These are phyloP conservation scores for Aspergillus jensenii DNA, from an alignment of 2,329 filamentous ascomycete genomes.

Conservation along the genomic window DNA sequence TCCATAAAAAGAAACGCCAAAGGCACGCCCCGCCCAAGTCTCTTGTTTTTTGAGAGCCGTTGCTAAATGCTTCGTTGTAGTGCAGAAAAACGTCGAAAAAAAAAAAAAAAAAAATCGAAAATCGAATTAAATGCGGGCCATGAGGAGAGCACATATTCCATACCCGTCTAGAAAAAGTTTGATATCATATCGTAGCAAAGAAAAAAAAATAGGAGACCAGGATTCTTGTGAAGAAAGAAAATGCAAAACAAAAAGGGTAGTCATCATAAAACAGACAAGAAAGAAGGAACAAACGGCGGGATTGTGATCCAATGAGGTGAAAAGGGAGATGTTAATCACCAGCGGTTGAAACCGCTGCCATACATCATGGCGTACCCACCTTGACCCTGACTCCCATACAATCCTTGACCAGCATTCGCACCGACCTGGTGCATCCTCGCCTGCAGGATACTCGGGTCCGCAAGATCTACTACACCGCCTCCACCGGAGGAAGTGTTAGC, in stretches of 20 bases:
- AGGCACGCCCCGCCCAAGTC: constrained; percentile 33
- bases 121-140: constrained; percentile 22
- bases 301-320: constrained; percentile 23
- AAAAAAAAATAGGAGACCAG: constrained; percentile 9
- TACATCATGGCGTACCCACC: constrained; percentile 98
- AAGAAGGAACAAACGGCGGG: constrained; percentile 12
- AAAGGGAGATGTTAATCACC: constrained; percentile 51
- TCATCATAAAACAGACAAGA: constrained; percentile 20
- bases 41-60: constrained; percentile 32
- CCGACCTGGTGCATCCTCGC: constrained; percentile 91
- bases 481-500: constrained; percentile 99
- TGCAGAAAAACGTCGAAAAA: constrained; percentile 17
- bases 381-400: constrained; percentile 83
- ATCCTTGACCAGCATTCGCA: constrained; percentile 79
- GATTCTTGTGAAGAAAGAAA: constrained; percentile 17
- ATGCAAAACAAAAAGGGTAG: constrained; percentile 19
- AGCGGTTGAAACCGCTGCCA: constrained; percentile 65
- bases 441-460: constrained; percentile 99
- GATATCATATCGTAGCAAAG: constrained; percentile 35
- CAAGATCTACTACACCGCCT: constrained; percentile 99
- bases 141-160: constrained; percentile 25
- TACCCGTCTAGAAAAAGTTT: constrained; percentile 26
- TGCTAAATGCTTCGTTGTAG: constrained; percentile 35
- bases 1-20: constrained; percentile 35
- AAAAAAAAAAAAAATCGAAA: constrained; percentile 20